These are phyloP conservation scores for Paracamarosporium sp. DNA, from an alignment of 2,329 filamentous ascomycete species.

Conservation along the genomic window DNA sequence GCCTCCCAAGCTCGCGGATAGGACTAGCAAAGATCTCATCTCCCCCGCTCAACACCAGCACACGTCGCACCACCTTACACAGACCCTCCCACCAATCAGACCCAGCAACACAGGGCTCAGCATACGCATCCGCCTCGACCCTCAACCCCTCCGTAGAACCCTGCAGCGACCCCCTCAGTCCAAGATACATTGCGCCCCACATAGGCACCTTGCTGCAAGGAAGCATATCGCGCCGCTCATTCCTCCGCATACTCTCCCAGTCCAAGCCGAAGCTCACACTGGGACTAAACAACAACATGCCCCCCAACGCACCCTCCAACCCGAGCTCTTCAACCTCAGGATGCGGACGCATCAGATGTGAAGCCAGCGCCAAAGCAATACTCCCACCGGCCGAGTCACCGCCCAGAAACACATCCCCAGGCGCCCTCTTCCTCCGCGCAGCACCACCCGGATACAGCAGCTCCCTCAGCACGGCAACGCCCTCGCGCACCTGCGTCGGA, in stretches of 20 bases:
- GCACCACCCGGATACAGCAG: slow-evolving; percentile 16
- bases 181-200: slow-evolving; percentile 24
- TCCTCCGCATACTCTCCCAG: slow-evolving; percentile 20
- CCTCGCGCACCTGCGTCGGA: slow-evolving; percentile 31
- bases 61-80: slow-evolving; percentile 14
- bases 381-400: slow-evolving; percentile 31
- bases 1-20: slow-evolving; percentile 10
- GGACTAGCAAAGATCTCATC: slow-evolving; percentile 21
- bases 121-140: slow-evolving; percentile 15
- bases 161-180: slow-evolving; percentile 9
- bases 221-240: slow-evolving; percentile 18
- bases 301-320: slow-evolving; percentile 11
- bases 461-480: slow-evolving; percentile 20
- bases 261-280: slow-evolving; percentile 20
- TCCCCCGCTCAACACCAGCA: slow-evolving; percentile 17
- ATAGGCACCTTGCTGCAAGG: slow-evolving; percentile 11
- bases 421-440: slow-evolving; percentile 11
- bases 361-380: slow-evolving; percentile 26
- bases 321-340: slow-evolving; percentile 20
- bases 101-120: slow-evolving; percentile 19
- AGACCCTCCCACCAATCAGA: slow-evolving; percentile 10
- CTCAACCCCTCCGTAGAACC: slow-evolving; percentile 18
- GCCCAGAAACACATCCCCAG: slow-evolving; percentile 12
- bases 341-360: slow-evolving; percentile 32
- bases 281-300: slow-evolving; percentile 20